Percentiles rank a stretch among this genome's conserved stretches.
Evolutionary conservation across 108 stramenopile genomes (phyloP).

Genomic region (Cyclotella kingstonii): DNA sequence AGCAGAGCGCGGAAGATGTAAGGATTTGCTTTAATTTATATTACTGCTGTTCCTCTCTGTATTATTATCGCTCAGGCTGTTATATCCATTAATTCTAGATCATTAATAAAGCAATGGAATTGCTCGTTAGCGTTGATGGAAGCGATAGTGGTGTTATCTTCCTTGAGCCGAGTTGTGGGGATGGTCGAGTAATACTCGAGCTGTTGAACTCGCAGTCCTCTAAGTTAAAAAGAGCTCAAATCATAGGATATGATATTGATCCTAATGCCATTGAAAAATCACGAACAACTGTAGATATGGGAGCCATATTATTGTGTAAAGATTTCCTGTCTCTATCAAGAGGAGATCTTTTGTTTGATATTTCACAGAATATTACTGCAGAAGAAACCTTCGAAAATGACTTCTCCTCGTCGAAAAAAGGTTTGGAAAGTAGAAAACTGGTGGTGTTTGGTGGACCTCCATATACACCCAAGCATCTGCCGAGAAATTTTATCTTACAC

Average conservation of each 20-base stretch:
- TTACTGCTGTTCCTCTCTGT: background rate
- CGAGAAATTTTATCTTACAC: slow-evolving; percentile 24
- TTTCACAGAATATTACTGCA: no score
- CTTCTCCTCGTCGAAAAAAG: no score
- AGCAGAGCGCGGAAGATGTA: slow-evolving; percentile 22
- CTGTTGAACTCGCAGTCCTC: background rate
- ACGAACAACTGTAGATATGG: background rate
- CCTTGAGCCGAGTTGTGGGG: slow-evolving; percentile 37
- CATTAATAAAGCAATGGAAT: slow-evolving; percentile 3
- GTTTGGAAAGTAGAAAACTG: background rate
- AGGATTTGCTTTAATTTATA: background rate
- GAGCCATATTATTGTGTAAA: slow-evolving; percentile 10
- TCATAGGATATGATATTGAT: slow-evolving; percentile 31
- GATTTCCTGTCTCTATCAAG: slow-evolving; percentile 12
- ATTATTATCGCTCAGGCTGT: background rate
- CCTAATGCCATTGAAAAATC: slow-evolving; percentile 15
- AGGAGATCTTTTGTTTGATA: slow-evolving; percentile 1
- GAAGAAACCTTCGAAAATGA: no score
- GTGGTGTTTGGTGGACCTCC: slow-evolving; percentile 27
- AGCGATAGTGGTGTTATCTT: slow-evolving; percentile 1
- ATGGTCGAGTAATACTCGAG: slow-evolving; percentile 22
- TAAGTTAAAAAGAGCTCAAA: background rate
- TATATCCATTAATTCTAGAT: background rate
- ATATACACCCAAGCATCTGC: slow-evolving; percentile 26
- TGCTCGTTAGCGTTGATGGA: background rate